Evolutionary conservation across 257 asterid species (phyloP).

Genomic region (Solanum medicagineum): DNA sequence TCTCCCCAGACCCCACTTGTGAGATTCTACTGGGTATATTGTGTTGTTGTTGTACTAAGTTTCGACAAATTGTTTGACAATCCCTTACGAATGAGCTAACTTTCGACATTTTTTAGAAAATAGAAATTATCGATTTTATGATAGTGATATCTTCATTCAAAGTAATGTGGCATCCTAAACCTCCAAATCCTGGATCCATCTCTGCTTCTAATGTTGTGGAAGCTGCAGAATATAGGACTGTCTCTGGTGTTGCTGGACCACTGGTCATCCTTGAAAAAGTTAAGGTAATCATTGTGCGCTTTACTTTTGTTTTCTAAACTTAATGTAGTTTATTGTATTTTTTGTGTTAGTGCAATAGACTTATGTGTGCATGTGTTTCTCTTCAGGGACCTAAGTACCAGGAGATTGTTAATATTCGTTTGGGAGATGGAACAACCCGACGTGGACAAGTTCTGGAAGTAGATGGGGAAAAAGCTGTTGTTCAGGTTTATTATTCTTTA

Average conservation of each 20-base stretch:
- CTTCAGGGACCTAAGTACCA: conserved; percentile 95
- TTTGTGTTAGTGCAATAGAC: neutral
- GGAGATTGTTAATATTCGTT: conserved; percentile 92
- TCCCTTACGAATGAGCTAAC: neutral
- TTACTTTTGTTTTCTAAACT: neutral
- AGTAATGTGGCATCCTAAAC: neutral
- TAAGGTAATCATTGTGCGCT: conserved; percentile 45
- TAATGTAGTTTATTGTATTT: neutral
- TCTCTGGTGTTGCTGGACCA: conserved; percentile 99
- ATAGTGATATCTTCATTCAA: neutral
- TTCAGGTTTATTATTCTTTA: conserved; percentile 49
- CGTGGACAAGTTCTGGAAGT: conserved; percentile 99
- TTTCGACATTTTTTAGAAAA: neutral
- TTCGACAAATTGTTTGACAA: neutral
- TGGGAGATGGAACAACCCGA: conserved; percentile 90
- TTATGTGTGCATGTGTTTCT: neutral
- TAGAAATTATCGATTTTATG: neutral
- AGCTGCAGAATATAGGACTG: conserved; percentile 89
- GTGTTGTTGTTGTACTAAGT: neutral
- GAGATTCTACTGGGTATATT: too few relatives aligned
- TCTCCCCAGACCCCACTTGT: too few relatives aligned
- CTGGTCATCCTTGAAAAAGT: conserved; percentile 97
- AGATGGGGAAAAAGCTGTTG: conserved; percentile 97
- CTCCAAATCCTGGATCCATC: neutral
- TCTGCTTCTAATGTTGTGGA: neutral